Evolutionary conservation across 2,329 filamentous ascomycete species (phyloP), one percentile per base, ranked within the genome.

Genomic region (Calonectria leucothoes): DNA sequence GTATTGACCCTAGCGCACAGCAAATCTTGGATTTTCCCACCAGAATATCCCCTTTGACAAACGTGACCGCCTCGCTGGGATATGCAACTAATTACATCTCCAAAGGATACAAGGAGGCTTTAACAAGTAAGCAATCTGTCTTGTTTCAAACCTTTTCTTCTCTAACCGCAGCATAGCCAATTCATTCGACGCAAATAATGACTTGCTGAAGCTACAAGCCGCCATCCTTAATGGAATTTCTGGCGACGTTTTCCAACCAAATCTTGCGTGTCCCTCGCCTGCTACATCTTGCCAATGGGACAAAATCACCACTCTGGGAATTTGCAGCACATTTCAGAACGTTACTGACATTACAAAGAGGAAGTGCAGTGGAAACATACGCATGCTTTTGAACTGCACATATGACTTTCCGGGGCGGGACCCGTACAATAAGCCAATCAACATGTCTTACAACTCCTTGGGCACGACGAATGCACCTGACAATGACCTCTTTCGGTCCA

Each of bases 11-110:
- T 0, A 74, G 68, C 39, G 64, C 64, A 29, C 72, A 74, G 57
- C 69, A 71, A 48, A 74, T 74, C 17, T n/a, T 74, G 17, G 55
- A 64, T n/a, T 74, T 71, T 42, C 48, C 72, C 3, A 39, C 48
- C 1, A 64, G 35, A 15, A 57, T 55, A 14, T 31, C 52, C 14
- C 1, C 11, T 5, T 48, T 74, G 49, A 35, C 20, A 17, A 71
- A 74, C 33, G 15, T 51, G 6, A 71, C 68, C 1, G 57, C 72
- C 11, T n/a, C n/a, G 3, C 51, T 74, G 27, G 68, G 55, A 3
- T 63, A 57, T 20, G 72, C 72, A 15, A 48, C 67, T 6, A 59
- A 29, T 29, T 70, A 73, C 23, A 45, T 55, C 15, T 73, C 71
- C 3, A 63, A 55, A 27, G 69, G 67, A 3, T 55, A 72, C 8